Base-by-base conservation (phyloP, 805 yeast species). In the Tetrapisispora fleetii region DNA sequence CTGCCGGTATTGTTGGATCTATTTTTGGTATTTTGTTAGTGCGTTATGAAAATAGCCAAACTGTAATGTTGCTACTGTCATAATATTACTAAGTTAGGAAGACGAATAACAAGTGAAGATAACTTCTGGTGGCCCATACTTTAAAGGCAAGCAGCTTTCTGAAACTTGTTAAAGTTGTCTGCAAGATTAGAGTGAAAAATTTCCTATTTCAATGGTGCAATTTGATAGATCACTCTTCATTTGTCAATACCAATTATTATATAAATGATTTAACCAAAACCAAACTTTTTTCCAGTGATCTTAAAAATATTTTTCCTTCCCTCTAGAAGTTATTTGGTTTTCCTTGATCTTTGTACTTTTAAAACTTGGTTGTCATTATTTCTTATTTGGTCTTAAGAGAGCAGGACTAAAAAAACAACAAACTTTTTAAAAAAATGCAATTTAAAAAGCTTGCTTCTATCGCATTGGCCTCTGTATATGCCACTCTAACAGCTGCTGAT, bases 391-490 rank as follows among this genome's bases (percentile, higher is more conserved):
- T 4, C 35, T 32, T n/a, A 32, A 11, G 7, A 24, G 13, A 41
- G 9, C 9, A 18, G 4, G 19, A 7, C n/a, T 21, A 21, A 22
- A 33, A n/a, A 36, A 36, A 36, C 27, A 39, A 45, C 47, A 35
- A 14, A 27, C 28, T 40, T 48, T 28, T 35, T 24, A 17, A 37
- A 52, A n/a, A 27, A 22, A 69, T 70, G 74, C 55, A 66, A 54
- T 60, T 69, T 50, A 63, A 60, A 48, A 59, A 58, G 35, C 46
- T 69, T 32, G 47, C 63, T 43, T 74, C 78, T 30, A 58, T 65
- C 46, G 60, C 67, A 22, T 57, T 64, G 39, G 52, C 67, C 28
- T 52, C 64, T 36, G 48, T 58, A 27, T 56, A 62, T 37, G 65
- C 64, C 24, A 52, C 49, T 37, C 46, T 55, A n/a, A 68, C 54